A percentile compares a stretch with the other conserved stretches of the same genome.
Conservation (phyloP, 2,329 filamentous ascomycete genomes). For the Aureobasidium pullulans region DNA sequence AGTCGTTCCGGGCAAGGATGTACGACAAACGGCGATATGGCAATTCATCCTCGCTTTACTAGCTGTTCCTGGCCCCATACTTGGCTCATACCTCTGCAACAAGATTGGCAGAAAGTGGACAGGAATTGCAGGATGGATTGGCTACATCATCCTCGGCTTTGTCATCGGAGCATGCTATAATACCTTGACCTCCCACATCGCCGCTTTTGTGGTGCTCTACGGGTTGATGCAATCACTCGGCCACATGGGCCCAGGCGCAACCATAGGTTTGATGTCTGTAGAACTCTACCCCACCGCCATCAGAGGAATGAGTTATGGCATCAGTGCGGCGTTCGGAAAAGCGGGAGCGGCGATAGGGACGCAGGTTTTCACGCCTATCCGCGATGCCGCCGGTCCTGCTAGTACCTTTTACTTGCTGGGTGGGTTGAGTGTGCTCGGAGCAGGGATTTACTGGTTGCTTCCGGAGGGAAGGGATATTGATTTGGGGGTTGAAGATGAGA, state of each 20-base stretch:
- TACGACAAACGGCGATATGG: slow-evolving; percentile 38
- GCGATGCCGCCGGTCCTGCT: slow-evolving; percentile 18
- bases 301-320: slow-evolving; percentile 44
- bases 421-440: slow-evolving; percentile 18
- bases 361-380: slow-evolving; percentile 44
- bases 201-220: slow-evolving; percentile 47
- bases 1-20: slow-evolving; percentile 29
- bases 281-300: slow-evolving; percentile 48
- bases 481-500: slow-evolving; percentile 18
- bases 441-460: slow-evolving; percentile 19
- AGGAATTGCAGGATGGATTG: slow-evolving; percentile 45
- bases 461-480: slow-evolving; percentile 19
- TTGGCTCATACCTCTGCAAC: slow-evolving; percentile 44
- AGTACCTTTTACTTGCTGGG: slow-evolving; percentile 20
- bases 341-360: slow-evolving; percentile 46
- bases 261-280: slow-evolving; percentile 44
- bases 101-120: slow-evolving; percentile 42
- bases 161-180: slow-evolving; percentile 45
- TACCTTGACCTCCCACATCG: slow-evolving; percentile 41
- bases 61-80: slow-evolving; percentile 43
- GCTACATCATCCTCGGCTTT: slow-evolving; percentile 46
- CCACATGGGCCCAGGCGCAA: slow-evolving; percentile 46
- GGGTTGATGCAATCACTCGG: slow-evolving; percentile 45
- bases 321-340: slow-evolving; percentile 47
- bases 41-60: slow-evolving; percentile 40